phyloP scores from a whole-genome alignment of 2,329 filamentous ascomycete genomes.

The Cladosporium sp. region DNA sequence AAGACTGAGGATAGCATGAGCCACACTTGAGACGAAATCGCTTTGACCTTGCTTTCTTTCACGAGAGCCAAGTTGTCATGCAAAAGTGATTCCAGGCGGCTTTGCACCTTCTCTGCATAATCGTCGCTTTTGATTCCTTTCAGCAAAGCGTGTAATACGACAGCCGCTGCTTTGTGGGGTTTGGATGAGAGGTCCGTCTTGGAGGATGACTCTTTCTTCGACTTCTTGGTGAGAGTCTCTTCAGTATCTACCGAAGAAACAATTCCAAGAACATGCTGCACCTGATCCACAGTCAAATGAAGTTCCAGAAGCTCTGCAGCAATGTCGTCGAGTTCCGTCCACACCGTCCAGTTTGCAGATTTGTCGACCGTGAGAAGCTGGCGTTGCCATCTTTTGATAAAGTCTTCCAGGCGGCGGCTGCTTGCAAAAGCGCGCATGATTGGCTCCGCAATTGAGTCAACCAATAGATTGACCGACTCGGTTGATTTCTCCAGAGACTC shows the following conservation, averaged over 20 bases:
- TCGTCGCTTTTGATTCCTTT: slow-evolving; percentile 15
- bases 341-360: slow-evolving; percentile 1
- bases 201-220: background rate
- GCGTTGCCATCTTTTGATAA: slow-evolving; percentile 27
- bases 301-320: slow-evolving; percentile 4
- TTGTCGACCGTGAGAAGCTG: slow-evolving; percentile 18
- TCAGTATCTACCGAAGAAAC: background rate
- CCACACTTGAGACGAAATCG: background rate
- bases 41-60: slow-evolving; percentile 1
- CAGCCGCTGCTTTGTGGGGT: background rate
- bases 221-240: background rate
- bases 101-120: slow-evolving; percentile 13
- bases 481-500: background rate
- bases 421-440: slow-evolving; percentile 29
- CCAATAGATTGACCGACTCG: background rate
- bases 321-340: slow-evolving; percentile 6
- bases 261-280: background rate
- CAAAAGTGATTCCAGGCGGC: slow-evolving; percentile 10
- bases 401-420: slow-evolving; percentile 23
- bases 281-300: slow-evolving; percentile 8
- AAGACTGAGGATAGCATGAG: slow-evolving; percentile 1
- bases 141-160: background rate
- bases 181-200: background rate
- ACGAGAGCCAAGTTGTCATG: slow-evolving; percentile 10
- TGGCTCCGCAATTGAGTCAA: slow-evolving; percentile 14